Conservation (phyloP, 768 basidiomycete genomes). For the Chalciporus pseudorubinellus region DNA sequence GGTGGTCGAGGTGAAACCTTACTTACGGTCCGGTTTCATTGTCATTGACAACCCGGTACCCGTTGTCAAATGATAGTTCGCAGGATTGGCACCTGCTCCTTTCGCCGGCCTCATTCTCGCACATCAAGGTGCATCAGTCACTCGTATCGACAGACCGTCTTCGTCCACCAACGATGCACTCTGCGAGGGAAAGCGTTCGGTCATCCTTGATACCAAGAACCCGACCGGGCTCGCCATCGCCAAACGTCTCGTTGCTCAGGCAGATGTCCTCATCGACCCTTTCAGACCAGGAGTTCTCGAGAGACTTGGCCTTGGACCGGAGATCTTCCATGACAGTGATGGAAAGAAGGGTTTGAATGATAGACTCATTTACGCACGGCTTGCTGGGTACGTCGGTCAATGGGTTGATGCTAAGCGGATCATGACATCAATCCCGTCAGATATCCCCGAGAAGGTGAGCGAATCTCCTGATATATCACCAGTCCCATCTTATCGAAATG, state of each 20-base stretch:
- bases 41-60: too few relatives aligned
- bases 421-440: conserved; percentile 30
- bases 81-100: conserved; percentile 78
- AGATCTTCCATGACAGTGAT: conserved; percentile 58
- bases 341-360: conserved; percentile 52
- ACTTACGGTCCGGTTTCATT: neutral
- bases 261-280: conserved; percentile 83
- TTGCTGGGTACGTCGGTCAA: conserved; percentile 53
- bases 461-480: neutral
- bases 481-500: conserved; percentile 8
- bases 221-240: conserved; percentile 54
- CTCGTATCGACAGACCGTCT: conserved; percentile 67
- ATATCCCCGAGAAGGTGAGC: conserved; percentile 59
- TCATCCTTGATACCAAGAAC: conserved; percentile 65
- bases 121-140: conserved; percentile 76
- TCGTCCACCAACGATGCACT: conserved; percentile 48
- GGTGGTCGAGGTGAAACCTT: conserved; percentile 44
- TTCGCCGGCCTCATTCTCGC: conserved; percentile 77
- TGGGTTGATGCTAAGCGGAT: neutral
- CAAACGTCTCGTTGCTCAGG: conserved; percentile 55
- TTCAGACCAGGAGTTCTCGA: conserved; percentile 85
- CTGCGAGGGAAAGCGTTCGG: conserved; percentile 75
- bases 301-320: conserved; percentile 70
- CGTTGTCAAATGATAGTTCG: conserved; percentile 53
- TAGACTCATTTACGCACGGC: conserved; percentile 67